Evolutionary conservation across 805 yeast species (phyloP).

Genomic region (Candida ulmi): DNA sequence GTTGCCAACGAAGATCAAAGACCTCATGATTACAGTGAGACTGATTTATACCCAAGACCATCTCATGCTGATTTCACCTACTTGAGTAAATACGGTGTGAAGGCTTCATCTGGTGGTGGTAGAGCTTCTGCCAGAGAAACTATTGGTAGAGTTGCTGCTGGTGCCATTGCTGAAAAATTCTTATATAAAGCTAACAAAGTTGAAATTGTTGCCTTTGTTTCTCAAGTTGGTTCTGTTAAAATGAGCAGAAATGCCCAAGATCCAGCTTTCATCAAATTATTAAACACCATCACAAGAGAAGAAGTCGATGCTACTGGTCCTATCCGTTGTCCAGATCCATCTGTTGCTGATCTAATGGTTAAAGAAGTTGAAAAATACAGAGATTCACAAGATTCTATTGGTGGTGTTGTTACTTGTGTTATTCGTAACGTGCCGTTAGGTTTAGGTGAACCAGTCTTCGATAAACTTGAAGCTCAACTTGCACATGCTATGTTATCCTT

Average conservation of each 20-base stretch:
- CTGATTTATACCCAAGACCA: conserved; percentile 94
- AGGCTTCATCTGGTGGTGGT: conserved; percentile 96
- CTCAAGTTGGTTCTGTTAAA: conserved; percentile 79
- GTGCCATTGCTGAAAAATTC: conserved; percentile 95
- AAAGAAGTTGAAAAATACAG: conserved; percentile 82
- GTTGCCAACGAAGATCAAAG: conserved; percentile 94
- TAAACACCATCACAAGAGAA: conserved; percentile 80
- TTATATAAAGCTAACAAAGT: conserved; percentile 70
- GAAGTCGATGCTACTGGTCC: conserved; percentile 85
- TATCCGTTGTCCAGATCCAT: conserved; percentile 85
- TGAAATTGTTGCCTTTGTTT: conserved; percentile 94
- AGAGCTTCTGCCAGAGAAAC: conserved; percentile 97
- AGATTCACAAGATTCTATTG: conserved; percentile 87
- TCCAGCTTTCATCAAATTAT: conserved; percentile 56
- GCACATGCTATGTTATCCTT: conserved; percentile 98
- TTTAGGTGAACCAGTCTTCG: conserved; percentile 97
- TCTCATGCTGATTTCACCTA: conserved; percentile 97
- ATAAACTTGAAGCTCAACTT: conserved; percentile 87
- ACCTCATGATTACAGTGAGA: conserved; percentile 93
- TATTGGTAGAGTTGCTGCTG: conserved; percentile 98
- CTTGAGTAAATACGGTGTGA: conserved; percentile 81
- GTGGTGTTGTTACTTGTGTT: conserved; percentile 98
- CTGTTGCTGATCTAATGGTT: conserved; percentile 71
- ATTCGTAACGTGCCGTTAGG: conserved; percentile 91
- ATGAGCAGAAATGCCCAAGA: conserved; percentile 70